These are phyloP conservation scores for Platanthera zijinensis DNA, from an alignment of 106 monocot genomes.

Conservation along the genomic window DNA sequence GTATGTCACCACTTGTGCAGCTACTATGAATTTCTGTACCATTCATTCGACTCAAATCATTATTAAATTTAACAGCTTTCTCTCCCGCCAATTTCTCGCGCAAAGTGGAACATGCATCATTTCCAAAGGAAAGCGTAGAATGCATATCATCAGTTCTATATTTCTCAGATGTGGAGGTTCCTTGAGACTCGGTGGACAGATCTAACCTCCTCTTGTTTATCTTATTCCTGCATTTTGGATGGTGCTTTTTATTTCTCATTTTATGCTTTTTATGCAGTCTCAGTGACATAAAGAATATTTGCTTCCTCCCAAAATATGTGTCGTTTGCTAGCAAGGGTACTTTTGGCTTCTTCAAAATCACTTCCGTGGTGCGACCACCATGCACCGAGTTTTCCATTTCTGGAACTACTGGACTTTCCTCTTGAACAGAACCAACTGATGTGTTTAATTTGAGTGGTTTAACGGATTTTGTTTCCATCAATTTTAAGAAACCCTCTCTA, in stretches of 20 bases:
- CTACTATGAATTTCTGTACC: background rate
- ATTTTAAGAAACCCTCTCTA: background rate
- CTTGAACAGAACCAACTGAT: background rate
- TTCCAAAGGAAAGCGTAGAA: background rate
- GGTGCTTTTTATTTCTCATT: background rate
- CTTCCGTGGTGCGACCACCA: background rate
- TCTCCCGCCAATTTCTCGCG: background rate
- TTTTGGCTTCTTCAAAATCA: background rate
- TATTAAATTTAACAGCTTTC: background rate
- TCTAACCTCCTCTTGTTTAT: background rate
- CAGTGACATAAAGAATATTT: background rate
- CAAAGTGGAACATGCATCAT: background rate
- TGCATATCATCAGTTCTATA: background rate
- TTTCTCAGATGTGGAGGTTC: slow-evolving; percentile 2
- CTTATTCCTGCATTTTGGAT: slow-evolving; percentile 1
- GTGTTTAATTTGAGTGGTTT: background rate
- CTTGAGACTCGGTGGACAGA: background rate
- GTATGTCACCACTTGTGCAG: background rate
- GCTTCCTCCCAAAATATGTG: background rate
- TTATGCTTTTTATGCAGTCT: background rate
- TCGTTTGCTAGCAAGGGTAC: background rate
- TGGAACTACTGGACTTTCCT: background rate
- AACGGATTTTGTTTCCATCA: background rate
- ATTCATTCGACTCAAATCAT: background rate
- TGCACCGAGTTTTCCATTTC: background rate